Percentiles rank a stretch among this genome's conserved stretches.
phyloP scores from a whole-genome alignment of 192 early-diverging fungal species.

The Podila epicladia region DNA sequence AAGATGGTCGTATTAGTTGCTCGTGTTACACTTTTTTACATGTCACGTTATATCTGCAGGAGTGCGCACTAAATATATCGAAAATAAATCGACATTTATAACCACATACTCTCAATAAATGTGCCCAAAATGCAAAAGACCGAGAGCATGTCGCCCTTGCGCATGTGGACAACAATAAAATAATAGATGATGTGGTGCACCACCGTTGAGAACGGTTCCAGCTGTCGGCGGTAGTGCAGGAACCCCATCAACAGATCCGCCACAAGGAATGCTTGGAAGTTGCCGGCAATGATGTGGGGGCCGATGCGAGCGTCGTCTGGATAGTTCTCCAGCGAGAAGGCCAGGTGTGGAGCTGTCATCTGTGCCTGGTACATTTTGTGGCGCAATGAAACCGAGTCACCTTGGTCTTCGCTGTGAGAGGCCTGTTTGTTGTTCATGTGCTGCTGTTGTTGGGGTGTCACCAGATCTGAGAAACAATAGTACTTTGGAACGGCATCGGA shows the following conservation, averaged over 20 bases:
- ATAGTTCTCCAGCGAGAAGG: conserved; percentile 46
- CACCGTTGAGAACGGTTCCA: conserved; percentile 47
- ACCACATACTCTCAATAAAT: conserved; percentile 36
- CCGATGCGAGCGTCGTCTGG: conserved; percentile 38
- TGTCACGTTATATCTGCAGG: neutral
- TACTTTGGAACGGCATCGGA: conserved; percentile 13
- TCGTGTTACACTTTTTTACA: neutral
- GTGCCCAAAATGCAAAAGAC: conserved; percentile 44
- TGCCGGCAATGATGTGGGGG: conserved; percentile 41
- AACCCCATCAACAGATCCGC: conserved; percentile 28
- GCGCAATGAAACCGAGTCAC: conserved; percentile 7
- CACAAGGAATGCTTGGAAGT: conserved; percentile 43
- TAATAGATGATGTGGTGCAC: conserved; percentile 46
- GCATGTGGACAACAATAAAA: conserved; percentile 45
- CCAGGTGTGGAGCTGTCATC: conserved; percentile 27
- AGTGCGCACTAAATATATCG: neutral
- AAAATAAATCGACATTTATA: neutral
- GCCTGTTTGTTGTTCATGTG: neutral
- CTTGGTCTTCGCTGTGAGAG: neutral
- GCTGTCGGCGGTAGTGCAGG: conserved; percentile 30
- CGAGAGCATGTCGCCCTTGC: conserved; percentile 41
- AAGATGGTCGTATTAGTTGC: neutral
- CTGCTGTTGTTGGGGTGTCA: neutral
- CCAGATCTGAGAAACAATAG: conserved; percentile 38
- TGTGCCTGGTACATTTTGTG: conserved; percentile 31